Base-by-base conservation (phyloP, 2,329 filamentous ascomycete species). In the Fusarium luffae region DNA sequence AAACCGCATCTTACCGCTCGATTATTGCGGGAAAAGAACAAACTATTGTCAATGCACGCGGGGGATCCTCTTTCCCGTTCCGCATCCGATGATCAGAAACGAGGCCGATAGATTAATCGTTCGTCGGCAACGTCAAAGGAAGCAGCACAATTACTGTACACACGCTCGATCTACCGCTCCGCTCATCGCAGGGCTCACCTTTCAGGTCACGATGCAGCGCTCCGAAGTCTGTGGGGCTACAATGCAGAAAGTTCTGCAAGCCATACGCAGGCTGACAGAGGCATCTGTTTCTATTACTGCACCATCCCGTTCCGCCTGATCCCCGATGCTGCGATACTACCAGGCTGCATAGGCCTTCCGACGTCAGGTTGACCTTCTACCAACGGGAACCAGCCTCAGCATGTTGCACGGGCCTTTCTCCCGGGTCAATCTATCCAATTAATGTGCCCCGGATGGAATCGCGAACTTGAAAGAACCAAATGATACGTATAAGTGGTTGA, bases 251-350 rank as follows among this genome's bases (percentile, higher is more conserved):
- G 18, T 32, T 21, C 30, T 57, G 37, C 41, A 47, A 62, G 42
- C 48, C 43, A 42, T 63, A 13, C 44, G 42, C 16, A 54, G 44
- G 58, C 54, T 68, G 59, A 48, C 54, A 68, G 58, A 56, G 56
- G 58, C 50, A 64, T 70, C 56, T 37, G 50, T 34, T 47, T 41
- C 65, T 51, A 37, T 32, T 46, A 55, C 62, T 69, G 66, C 61
- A 58, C 11, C 37, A 54, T 58, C 48, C 66, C 66, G 66, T 57
- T 50, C 61, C 44, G 50, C 43, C 50, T 57, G 47, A 32, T 48
- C 28, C 32, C 40, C 42, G 62, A 42, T 41, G 21, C 41, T 67
- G 52, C 32, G 32, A 68, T 59, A 44, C 30, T 59, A 47, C 54
- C 48, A 59, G 54, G 27, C 52, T 43, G 40, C 54, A 55, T 46